Percentiles rank a stretch among this genome's conserved stretches.
phyloP scores from a whole-genome alignment of 495 filamentous ascomycete species.

The Tuber aestivum region DNA sequence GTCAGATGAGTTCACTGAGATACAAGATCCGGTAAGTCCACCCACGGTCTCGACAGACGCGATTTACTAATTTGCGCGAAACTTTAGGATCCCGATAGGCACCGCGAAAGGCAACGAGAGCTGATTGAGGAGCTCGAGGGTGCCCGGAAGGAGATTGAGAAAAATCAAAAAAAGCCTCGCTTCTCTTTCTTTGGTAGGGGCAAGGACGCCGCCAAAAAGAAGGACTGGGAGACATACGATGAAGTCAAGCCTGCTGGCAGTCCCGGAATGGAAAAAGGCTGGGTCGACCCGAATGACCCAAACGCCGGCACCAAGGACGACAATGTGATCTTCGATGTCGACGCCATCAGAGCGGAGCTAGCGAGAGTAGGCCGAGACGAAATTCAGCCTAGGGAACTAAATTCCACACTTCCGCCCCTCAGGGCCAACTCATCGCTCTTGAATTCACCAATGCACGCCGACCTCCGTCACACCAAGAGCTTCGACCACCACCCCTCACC shows the following conservation, averaged over 20 bases:
- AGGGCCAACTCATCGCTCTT: slow-evolving; percentile 54
- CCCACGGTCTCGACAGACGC: neutral
- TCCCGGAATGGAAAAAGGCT: slow-evolving; percentile 35
- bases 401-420: slow-evolving; percentile 83
- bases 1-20: slow-evolving; percentile 91
- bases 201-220: slow-evolving; percentile 69
- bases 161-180: slow-evolving; percentile 59
- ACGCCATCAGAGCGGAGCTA: slow-evolving; percentile 83
- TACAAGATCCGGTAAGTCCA: slow-evolving; percentile 67
- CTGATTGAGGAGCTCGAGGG: slow-evolving; percentile 95
- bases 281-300: slow-evolving; percentile 43
- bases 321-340: slow-evolving; percentile 84
- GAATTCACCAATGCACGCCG: slow-evolving; percentile 42
- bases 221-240: slow-evolving; percentile 94
- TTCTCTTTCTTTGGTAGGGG: slow-evolving; percentile 77
- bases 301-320: slow-evolving; percentile 42
- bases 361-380: slow-evolving; percentile 49
- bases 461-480: slow-evolving; percentile 51
- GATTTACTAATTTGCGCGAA: slow-evolving; percentile 3
- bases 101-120: slow-evolving; percentile 79
- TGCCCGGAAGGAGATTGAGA: slow-evolving; percentile 77
- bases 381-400: slow-evolving; percentile 70
- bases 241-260: slow-evolving; percentile 46
- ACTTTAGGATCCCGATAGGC: slow-evolving; percentile 72
- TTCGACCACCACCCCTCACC: slow-evolving; percentile 43